A percentile compares a stretch with the other conserved stretches of the same genome.
These are phyloP conservation scores for Cylindrotheca closterium DNA, from an alignment of 108 stramenopile species.

Conservation along the genomic window DNA sequence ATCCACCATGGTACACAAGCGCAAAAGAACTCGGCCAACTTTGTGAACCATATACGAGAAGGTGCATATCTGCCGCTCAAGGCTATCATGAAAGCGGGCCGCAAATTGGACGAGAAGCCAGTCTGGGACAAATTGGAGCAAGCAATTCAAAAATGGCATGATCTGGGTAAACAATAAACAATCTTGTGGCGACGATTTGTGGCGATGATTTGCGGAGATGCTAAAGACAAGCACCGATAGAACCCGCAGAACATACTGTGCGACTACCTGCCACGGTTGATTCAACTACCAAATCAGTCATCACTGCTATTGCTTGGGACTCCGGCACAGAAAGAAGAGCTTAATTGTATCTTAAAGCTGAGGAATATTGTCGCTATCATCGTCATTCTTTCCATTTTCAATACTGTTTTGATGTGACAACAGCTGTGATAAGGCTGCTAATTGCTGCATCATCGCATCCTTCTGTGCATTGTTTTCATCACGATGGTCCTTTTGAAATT, in stretches of 20 bases:
- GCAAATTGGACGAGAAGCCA: background rate
- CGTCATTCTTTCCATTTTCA: background rate
- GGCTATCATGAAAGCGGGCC: background rate
- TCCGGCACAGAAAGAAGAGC: too few relatives aligned
- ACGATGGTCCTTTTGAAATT: background rate
- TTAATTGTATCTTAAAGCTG: too few relatives aligned
- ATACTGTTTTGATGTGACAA: background rate
- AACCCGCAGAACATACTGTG: too few relatives aligned
- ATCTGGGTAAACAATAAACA: too few relatives aligned
- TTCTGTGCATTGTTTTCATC: background rate
- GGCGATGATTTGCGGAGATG: too few relatives aligned
- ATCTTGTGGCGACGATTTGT: too few relatives aligned
- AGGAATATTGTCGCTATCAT: background rate
- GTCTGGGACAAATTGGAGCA: background rate
- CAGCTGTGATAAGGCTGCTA: background rate
- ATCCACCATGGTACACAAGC: slow-evolving; percentile 22
- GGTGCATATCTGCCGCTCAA: slow-evolving; percentile 6
- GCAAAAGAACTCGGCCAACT: slow-evolving; percentile 28
- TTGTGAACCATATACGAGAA: slow-evolving; percentile 20
- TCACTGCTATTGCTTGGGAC: too few relatives aligned
- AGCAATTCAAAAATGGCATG: slow-evolving; percentile 1
- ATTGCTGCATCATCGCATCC: background rate
- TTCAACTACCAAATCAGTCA: too few relatives aligned
- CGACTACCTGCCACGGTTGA: too few relatives aligned
- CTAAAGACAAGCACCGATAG: too few relatives aligned